Base-by-base conservation (phyloP, 768 basidiomycete species). In the Tricholoma sp. region DNA sequence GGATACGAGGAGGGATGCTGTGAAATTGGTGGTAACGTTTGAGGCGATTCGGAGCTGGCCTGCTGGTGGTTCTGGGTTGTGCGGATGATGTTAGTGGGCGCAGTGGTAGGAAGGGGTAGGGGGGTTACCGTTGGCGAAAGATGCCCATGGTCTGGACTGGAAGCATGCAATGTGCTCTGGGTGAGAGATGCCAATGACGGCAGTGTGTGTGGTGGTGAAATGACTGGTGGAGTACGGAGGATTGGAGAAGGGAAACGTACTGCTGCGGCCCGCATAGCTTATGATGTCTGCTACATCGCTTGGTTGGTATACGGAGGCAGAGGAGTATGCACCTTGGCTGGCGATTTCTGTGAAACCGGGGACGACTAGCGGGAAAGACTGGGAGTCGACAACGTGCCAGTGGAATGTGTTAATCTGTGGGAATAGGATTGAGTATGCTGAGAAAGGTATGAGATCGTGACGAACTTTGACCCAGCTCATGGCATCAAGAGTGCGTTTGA, bases 381-480 rank as follows among this genome's bases (percentile, higher is more conserved):
- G 89, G 53, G 84, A 83, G 69, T 94, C 92, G 34, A 84, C 83
- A 55, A 91, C 76, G 64, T 94, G 92, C 91, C 91, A 94, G 60
- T 94, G 89, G 62, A 94, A 80, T 1, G 81, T 82, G 68, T 85
- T 91, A 50, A 90, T 79, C 83, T 85, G 44, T 6, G 18, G 31
- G 13, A 53, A 33, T 33, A 8, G 33, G 45, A 48, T 28, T 32
- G 50, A 42, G 18, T 9, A n/a, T 34, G 32, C 6, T 3, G 4
- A 3, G 6, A 15, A 15, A 13, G 31, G 29, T 18, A 8, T 52
- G 63, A 80, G 79, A 29, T 70, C 70, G 64, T 76, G 29, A 52
- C 66, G 41, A 61, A 80, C 81, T 71, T 89, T 93, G 60, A 84
- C 83, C 80, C 82, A 83, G 64, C 83, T 83, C 87, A 91, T 90